Conservation (phyloP, 257 asterid species). For the Solanum bulbocastanum region DNA sequence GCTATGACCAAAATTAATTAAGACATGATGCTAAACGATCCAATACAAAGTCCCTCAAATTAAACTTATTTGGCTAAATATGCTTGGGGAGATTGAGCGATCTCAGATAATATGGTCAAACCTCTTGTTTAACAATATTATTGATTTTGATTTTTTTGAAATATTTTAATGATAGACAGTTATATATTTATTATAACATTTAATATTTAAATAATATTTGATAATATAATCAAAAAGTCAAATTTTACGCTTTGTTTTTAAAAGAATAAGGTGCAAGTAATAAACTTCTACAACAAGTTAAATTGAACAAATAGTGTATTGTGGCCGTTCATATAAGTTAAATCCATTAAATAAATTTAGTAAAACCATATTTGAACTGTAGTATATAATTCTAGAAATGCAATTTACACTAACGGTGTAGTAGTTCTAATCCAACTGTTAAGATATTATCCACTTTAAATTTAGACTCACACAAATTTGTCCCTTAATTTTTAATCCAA, state of each 20-base stretch:
- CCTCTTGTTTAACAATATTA: neutral
- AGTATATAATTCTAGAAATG: neutral
- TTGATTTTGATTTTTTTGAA: too few relatives aligned
- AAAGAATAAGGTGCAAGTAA: neutral
- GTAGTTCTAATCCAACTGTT: neutral
- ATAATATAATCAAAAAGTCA: neutral
- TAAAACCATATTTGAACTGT: neutral
- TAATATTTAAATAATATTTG: too few relatives aligned
- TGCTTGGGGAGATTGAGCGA: neutral
- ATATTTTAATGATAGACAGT: neutral
- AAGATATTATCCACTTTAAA: neutral
- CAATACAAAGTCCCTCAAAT: neutral
- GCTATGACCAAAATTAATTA: neutral
- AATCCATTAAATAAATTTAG: neutral
- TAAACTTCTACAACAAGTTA: neutral
- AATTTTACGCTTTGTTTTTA: neutral
- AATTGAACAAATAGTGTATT: neutral
- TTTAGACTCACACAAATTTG: fast-evolving
- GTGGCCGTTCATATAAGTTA: neutral
- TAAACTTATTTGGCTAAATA: neutral
- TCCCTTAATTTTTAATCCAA: neutral
- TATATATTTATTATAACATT: too few relatives aligned
- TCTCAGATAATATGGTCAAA: neutral
- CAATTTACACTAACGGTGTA: neutral
- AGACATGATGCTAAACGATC: neutral